phyloP scores from a whole-genome alignment of 2,329 filamentous ascomycete genomes.

The Neonectria sp. region DNA sequence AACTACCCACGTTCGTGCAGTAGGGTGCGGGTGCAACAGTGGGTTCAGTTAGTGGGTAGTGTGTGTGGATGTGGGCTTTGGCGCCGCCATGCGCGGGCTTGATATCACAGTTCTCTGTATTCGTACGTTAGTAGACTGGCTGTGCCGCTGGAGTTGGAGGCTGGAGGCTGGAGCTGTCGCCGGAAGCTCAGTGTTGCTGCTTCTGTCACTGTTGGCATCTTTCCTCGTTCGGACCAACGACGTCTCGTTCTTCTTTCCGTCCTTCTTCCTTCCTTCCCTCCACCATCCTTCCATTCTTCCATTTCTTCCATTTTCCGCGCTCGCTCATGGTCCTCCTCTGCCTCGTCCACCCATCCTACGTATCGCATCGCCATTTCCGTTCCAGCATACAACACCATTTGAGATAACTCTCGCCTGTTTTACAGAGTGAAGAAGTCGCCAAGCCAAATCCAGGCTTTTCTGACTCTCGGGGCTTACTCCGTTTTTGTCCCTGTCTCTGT shows the following conservation, averaged over 20 bases:
- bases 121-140: not conserved
- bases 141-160: not conserved
- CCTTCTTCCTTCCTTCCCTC: conserved; percentile 24
- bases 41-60: conserved; percentile 4
- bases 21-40: conserved; percentile 8
- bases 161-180: not conserved
- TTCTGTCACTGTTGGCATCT: conserved; percentile 7
- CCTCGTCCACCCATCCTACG: conserved; percentile 12
- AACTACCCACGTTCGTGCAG: conserved; percentile 2
- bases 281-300: conserved; percentile 27
- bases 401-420: not conserved
- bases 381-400: not conserved
- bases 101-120: not conserved
- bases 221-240: conserved; percentile 23
- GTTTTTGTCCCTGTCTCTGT: conserved; percentile 5
- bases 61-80: not conserved
- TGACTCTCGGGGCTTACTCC: conserved; percentile 15
- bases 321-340: conserved; percentile 14
- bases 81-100: not conserved
- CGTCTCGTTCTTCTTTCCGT: conserved; percentile 21
- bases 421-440: not conserved
- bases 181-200: not conserved
- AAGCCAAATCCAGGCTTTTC: not conserved
- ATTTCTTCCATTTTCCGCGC: conserved; percentile 29
- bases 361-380: conserved; percentile 5